Base-by-base conservation (phyloP, 2,329 filamentous ascomycete genomes). In the Hypoxylon sp. region DNA sequence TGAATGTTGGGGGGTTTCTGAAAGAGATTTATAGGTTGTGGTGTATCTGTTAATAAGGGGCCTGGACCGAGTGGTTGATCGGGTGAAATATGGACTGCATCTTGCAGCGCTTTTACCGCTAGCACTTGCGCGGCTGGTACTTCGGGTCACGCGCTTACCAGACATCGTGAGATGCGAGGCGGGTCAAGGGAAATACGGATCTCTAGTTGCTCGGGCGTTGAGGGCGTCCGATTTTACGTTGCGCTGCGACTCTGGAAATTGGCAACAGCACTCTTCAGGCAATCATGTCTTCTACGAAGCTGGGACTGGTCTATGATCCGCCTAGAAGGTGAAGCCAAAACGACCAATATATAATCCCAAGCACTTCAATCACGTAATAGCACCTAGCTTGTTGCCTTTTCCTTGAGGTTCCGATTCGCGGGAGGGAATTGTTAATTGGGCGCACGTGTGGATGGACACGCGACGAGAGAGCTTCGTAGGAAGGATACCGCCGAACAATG, bases 261-360 rank as follows among this genome's bases (percentile, higher is more conserved):
- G 69, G 66, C 55, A 66, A 58, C 53, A 64, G 60, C 62, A 72
- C 52, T 73, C 66, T 73, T 77, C 73, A 78, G 73, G 73, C 74
- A 77, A 70, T 75, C 76, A 78, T 77, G 72, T 65, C 74, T 77
- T 76, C 76, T 78, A 78, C 76, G 71, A 71, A 72, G 72, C 71
- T 71, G 69, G 70, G 70, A 68, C 70, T 74, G 71, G 65, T 76
- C 72, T 78, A 77, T 75, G 71, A 71, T 72, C 66, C 72, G 75
- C 70, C 53, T 64, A 72, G 61, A 66, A 63, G 63, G 62, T 42
- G 58, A 64, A 71, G 63, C 64, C 55, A 71, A 70, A 71, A 60
- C 58, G 62, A 64, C 52, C 54, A 59, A 63, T 44, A 63, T 61
- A 39, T 60, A 57, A 59, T 57, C 51, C 54, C 51, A 63, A 63